Evolutionary conservation across 371 early-diverging fungal species (phyloP).

Genomic region (Rhizopus microsporus): DNA sequence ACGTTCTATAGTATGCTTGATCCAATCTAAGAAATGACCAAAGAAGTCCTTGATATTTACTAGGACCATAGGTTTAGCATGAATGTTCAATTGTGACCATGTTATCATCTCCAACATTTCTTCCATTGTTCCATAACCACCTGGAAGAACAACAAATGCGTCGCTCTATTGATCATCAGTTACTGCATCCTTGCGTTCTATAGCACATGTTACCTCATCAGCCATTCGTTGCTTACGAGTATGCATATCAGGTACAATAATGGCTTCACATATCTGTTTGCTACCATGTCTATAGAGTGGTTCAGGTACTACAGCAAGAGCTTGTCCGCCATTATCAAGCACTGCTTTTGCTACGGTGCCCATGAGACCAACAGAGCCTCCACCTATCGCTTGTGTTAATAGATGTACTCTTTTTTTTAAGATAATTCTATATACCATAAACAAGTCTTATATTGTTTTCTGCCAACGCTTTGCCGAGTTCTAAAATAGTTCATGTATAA

Average conservation of each 20-base stretch:
- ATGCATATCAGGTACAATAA: slow-evolving; percentile 83
- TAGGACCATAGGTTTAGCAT: slow-evolving; percentile 74
- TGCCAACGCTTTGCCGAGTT: slow-evolving; percentile 66
- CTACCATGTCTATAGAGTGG: slow-evolving; percentile 58
- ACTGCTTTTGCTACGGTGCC: slow-evolving; percentile 73
- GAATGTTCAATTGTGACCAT: slow-evolving; percentile 80
- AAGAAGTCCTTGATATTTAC: slow-evolving; percentile 79
- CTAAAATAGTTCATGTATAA: slow-evolving; percentile 24
- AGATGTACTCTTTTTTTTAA: neutral
- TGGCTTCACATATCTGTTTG: slow-evolving; percentile 57
- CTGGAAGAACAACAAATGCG: slow-evolving; percentile 87
- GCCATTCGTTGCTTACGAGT: slow-evolving; percentile 79
- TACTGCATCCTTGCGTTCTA: neutral
- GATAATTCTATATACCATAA: slow-evolving; percentile 55
- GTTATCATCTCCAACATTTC: slow-evolving; percentile 85
- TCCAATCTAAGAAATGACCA: slow-evolving; percentile 62
- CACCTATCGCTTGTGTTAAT: slow-evolving; percentile 44
- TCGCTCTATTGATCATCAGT: slow-evolving; percentile 37
- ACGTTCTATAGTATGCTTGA: slow-evolving; percentile 60
- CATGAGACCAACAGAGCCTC: slow-evolving; percentile 81
- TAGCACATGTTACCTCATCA: slow-evolving; percentile 40
- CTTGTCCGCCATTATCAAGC: slow-evolving; percentile 57
- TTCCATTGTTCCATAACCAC: slow-evolving; percentile 87
- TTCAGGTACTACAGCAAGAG: slow-evolving; percentile 73
- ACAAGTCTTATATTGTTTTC: slow-evolving; percentile 70